Evolutionary conservation across 163 green algal species (phyloP).

Genomic region (Smithsoniella earleae): DNA sequence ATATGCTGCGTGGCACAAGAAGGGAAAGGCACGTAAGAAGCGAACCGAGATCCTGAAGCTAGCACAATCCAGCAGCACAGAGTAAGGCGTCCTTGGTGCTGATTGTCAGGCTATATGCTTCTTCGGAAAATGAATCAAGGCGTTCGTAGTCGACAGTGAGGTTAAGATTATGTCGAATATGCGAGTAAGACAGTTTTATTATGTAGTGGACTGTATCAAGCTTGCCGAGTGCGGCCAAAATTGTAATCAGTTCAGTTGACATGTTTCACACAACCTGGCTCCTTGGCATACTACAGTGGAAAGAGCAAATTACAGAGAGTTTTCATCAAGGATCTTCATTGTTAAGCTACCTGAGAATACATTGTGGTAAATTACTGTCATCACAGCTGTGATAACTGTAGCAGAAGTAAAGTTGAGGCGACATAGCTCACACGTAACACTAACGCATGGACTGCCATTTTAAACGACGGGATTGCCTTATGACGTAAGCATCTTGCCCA

Average conservation of each 20-base stretch:
- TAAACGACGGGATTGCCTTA: neutral
- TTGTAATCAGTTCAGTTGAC: too few relatives aligned
- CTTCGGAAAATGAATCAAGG: too few relatives aligned
- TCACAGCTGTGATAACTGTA: neutral
- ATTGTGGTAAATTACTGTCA: neutral
- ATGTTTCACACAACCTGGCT: too few relatives aligned
- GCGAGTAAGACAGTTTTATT: neutral
- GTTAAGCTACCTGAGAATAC: too few relatives aligned
- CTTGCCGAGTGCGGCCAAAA: neutral
- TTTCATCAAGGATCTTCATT: too few relatives aligned
- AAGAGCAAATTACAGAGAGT: too few relatives aligned
- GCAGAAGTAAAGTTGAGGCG: neutral
- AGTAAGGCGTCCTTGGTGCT: neutral
- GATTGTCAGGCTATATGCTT: too few relatives aligned
- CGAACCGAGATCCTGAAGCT: conserved; percentile 26
- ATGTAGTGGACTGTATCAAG: neutral
- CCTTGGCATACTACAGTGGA: too few relatives aligned
- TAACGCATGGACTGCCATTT: neutral
- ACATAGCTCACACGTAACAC: neutral
- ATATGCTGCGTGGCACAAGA: conserved; percentile 25
- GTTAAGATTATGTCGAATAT: too few relatives aligned
- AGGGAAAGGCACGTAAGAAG: neutral
- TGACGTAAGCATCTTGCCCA: conserved; percentile 39
- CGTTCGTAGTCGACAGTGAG: too few relatives aligned
- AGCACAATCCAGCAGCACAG: conserved; percentile 1